These are phyloP conservation scores for Yamadazyma pseudoaaseri DNA, from an alignment of 1,139 yeast genomes.

Conservation along the genomic window DNA sequence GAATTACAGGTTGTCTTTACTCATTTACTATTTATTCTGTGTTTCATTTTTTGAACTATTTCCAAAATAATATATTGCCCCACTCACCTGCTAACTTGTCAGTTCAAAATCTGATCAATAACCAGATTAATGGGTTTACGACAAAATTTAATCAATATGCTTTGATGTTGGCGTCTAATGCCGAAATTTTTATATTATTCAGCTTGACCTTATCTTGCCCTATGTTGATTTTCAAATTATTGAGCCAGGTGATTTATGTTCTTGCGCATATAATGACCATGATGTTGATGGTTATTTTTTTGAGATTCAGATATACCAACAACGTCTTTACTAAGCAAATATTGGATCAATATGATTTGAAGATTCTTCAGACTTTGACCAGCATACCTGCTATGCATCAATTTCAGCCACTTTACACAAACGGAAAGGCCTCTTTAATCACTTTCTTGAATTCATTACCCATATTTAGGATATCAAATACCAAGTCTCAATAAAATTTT, in stretches of 20 bases:
- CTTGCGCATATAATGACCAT: conserved; percentile 18
- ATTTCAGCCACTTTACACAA: conserved; percentile 8
- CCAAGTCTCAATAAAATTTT: not conserved
- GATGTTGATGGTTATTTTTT: conserved; percentile 35
- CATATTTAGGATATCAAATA: not conserved
- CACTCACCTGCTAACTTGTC: conserved; percentile 19
- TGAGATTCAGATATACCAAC: conserved; percentile 44
- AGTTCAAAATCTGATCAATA: conserved; percentile 21
- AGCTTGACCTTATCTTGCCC: conserved; percentile 21
- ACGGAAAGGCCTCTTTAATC: conserved; percentile 4
- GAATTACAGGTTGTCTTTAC: conserved; percentile 40
- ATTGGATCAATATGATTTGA: conserved; percentile 38
- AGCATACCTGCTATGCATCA: conserved; percentile 24
- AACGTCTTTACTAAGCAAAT: conserved; percentile 43
- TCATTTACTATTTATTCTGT: conserved; percentile 57
- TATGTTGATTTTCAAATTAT: conserved; percentile 15
- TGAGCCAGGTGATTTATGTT: conserved; percentile 17
- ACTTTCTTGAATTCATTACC: conserved; percentile 1
- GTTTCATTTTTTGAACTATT: conserved; percentile 56
- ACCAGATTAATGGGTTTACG: conserved; percentile 33
- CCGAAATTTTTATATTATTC: conserved; percentile 32
- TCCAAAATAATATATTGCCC: conserved; percentile 31
- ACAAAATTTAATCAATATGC: conserved; percentile 45
- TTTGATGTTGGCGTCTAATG: conserved; percentile 44
- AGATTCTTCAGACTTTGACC: conserved; percentile 26